Evolutionary conservation across 768 basidiomycete genomes (phyloP).

Genomic region (Kwoniella dejecticola): DNA sequence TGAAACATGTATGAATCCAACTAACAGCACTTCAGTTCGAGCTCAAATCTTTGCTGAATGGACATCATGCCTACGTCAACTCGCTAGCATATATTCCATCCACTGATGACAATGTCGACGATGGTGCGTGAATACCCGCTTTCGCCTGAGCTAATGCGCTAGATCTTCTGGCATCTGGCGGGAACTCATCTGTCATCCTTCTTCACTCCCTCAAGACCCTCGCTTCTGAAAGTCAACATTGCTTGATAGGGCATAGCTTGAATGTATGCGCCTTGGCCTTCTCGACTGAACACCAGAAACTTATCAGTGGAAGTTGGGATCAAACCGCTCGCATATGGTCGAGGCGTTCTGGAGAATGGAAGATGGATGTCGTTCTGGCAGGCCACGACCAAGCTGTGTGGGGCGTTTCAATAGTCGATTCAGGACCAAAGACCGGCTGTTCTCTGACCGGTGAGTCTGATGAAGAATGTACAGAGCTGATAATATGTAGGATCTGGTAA

Average conservation of each 20-base stretch:
- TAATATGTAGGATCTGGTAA: constrained; percentile 11
- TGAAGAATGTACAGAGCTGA: not conserved
- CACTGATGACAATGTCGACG: constrained; percentile 11
- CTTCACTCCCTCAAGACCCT: constrained; percentile 34
- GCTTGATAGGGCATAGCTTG: constrained; percentile 37
- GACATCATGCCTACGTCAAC: constrained; percentile 49
- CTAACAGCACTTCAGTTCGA: constrained; percentile 17
- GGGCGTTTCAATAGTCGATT: constrained; percentile 47
- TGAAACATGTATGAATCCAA: not conserved
- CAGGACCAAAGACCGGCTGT: constrained; percentile 30
- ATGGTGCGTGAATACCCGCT: not conserved
- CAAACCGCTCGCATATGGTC: constrained; percentile 51
- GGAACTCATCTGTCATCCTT: constrained; percentile 44
- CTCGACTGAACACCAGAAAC: constrained; percentile 21
- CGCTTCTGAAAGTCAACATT: constrained; percentile 28
- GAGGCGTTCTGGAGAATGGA: constrained; percentile 21
- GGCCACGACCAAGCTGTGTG: constrained; percentile 53
- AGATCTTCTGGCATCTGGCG: constrained; percentile 36
- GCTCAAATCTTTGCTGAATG: constrained; percentile 29
- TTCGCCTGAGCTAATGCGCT: not conserved
- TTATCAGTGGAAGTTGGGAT: constrained; percentile 55
- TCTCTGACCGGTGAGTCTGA: constrained; percentile 46
- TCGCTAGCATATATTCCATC: constrained; percentile 43
- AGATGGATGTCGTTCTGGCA: constrained; percentile 27
- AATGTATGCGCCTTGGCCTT: constrained; percentile 45